phyloP scores from a whole-genome alignment of 768 basidiomycete genomes.

The Clavulina sp. region DNA sequence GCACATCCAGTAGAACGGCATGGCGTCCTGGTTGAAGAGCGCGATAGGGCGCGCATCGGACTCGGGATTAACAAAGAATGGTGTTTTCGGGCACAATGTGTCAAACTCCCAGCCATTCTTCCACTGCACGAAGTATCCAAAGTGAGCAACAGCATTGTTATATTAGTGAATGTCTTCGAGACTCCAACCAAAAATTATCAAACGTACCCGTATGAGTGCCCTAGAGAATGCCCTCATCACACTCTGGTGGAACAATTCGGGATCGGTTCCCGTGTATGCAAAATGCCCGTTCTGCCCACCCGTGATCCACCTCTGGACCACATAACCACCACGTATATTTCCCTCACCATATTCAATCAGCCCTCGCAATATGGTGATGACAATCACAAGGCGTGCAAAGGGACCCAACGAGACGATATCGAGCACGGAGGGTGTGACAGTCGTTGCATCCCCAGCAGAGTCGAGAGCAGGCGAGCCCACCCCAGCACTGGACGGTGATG shows the following conservation, averaged over 20 bases:
- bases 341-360: slow-evolving; percentile 23
- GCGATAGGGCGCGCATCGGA: neutral
- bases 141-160: slow-evolving; percentile 3
- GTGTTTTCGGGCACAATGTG: slow-evolving; percentile 13
- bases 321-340: slow-evolving; percentile 11
- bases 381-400: slow-evolving; percentile 20
- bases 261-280: slow-evolving; percentile 11
- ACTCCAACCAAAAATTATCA: neutral
- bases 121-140: slow-evolving; percentile 16
- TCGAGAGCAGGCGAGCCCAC: too few relatives aligned
- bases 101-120: slow-evolving; percentile 25
- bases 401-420: slow-evolving; percentile 18
- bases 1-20: slow-evolving; percentile 25
- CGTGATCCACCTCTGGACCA: slow-evolving; percentile 8
- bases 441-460: neutral
- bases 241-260: slow-evolving; percentile 15
- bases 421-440: neutral
- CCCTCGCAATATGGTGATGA: slow-evolving; percentile 20
- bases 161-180: neutral
- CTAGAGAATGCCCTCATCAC: neutral
- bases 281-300: slow-evolving; percentile 13
- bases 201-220: neutral
- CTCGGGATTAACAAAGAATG: neutral
- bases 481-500: too few relatives aligned
- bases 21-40: slow-evolving; percentile 14